A percentile compares a stretch with the other conserved stretches of the same genome.
These are phyloP conservation scores for Brassica juncea DNA, from an alignment of 345 rosid genomes.

Conservation along the genomic window DNA sequence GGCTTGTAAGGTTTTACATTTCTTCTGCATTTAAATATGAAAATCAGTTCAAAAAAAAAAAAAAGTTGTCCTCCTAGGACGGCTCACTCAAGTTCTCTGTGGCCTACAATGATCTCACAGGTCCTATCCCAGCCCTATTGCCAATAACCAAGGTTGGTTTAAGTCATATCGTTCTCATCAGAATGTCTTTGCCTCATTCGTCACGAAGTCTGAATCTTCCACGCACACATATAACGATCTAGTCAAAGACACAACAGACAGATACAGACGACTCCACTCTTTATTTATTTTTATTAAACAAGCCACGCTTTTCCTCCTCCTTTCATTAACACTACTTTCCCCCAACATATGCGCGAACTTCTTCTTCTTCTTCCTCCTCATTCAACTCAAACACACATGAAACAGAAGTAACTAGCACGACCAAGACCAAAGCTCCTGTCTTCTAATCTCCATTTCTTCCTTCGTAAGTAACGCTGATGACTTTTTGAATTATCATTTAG, in stretches of 20 bases:
- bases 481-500: not conserved
- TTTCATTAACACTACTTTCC: not conserved
- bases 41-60: too few species aligned
- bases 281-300: not conserved
- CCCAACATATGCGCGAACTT: constrained; percentile 14
- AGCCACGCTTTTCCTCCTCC: constrained; percentile 14
- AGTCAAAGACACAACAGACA: constrained; percentile 34
- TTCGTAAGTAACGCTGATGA: not conserved
- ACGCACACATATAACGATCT: not conserved
- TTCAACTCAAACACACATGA: constrained; percentile 18
- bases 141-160: not conserved
- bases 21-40: too few species aligned
- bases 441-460: not conserved
- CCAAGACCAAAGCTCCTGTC: not conserved
- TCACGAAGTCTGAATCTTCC: constrained; percentile 26
- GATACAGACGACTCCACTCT: constrained; percentile 24
- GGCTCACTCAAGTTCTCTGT: too few species aligned
- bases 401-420: constrained; percentile 1
- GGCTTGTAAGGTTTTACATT: too few species aligned
- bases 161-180: constrained; percentile 27
- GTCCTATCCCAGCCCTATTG: too few species aligned
- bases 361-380: constrained; percentile 8
- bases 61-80: too few species aligned
- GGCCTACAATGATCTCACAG: too few species aligned
- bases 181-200: constrained; percentile 20